Evolutionary conservation across 2,329 filamentous ascomycete species (phyloP).

Genomic region (Sporothrix curviconia): DNA sequence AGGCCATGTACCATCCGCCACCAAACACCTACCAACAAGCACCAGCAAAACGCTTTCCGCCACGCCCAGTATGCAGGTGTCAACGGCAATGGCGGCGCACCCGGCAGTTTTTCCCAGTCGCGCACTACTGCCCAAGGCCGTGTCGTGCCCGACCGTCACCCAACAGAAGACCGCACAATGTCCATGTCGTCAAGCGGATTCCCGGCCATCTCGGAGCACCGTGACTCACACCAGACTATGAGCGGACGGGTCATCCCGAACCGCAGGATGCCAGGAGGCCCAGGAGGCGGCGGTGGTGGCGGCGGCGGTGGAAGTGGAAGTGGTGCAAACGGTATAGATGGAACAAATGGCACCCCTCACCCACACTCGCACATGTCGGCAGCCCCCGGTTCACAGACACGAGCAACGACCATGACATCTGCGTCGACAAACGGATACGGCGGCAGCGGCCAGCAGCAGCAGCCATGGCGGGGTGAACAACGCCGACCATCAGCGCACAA

Average conservation of each 20-base stretch:
- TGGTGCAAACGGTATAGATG: constrained; percentile 22
- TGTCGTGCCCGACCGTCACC: constrained; percentile 78
- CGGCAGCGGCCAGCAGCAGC: constrained; percentile 25
- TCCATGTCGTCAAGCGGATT: constrained; percentile 81
- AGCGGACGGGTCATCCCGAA: constrained; percentile 86
- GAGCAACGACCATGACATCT: constrained; percentile 34
- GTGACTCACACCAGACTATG: constrained; percentile 82
- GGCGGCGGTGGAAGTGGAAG: constrained; percentile 19
- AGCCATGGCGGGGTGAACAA: no score
- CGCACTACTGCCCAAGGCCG: constrained; percentile 87
- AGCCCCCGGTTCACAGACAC: constrained; percentile 25
- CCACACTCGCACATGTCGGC: background rate
- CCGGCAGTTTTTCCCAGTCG: constrained; percentile 38
- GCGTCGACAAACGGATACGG: constrained; percentile 31
- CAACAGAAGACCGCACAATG: constrained; percentile 78
- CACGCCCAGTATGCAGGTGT: constrained; percentile 63
- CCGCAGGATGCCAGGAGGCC: constrained; percentile 42
- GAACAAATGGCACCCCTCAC: constrained; percentile 24
- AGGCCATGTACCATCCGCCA: constrained; percentile 62
- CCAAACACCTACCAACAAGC: constrained; percentile 56
- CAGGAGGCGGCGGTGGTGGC: constrained; percentile 26
- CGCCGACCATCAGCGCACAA: constrained; percentile 47
- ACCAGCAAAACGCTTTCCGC: constrained; percentile 68
- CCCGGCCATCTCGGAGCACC: constrained; percentile 60
- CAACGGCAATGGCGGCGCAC: constrained; percentile 34